Percentiles rank a stretch among this genome's conserved stretches.
phyloP scores from a whole-genome alignment of 352 stramenopile species.

The Thraustochytrium striatum region DNA sequence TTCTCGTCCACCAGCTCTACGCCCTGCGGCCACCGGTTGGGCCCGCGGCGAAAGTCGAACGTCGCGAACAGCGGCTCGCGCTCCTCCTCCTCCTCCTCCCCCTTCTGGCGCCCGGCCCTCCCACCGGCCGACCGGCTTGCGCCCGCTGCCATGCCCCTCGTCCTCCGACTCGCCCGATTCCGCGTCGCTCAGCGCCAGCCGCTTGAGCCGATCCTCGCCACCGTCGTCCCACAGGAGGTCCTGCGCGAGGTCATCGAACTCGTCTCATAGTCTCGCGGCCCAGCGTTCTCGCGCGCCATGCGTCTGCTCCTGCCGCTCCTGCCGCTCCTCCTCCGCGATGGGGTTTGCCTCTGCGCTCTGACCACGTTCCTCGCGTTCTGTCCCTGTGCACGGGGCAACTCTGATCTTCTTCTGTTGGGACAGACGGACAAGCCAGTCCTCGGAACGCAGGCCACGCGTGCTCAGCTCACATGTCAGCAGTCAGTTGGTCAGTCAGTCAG shows the following conservation, averaged over 20 bases:
- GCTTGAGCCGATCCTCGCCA: background rate
- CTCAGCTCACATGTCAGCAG: no score
- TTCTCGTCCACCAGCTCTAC: constrained; percentile 49
- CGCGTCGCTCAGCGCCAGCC: background rate
- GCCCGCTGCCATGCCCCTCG: background rate
- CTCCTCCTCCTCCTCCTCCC: constrained; percentile 29
- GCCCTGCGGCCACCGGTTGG: constrained; percentile 35
- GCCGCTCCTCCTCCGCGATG: no score
- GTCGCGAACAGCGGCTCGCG: constrained; percentile 22
- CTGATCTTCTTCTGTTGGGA: no score
- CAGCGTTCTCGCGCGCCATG: background rate
- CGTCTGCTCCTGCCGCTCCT: background rate
- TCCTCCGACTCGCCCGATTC: background rate
- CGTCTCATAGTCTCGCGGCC: background rate
- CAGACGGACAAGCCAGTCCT: no score
- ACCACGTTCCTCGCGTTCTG: no score
- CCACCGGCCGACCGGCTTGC: background rate
- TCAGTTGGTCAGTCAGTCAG: no score
- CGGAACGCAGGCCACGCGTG: no score
- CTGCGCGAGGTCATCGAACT: constrained; percentile 21
- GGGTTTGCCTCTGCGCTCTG: no score
- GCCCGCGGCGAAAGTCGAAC: constrained; percentile 50
- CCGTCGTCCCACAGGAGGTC: constrained; percentile 34
- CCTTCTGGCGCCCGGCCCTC: background rate
- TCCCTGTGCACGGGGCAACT: no score